Evolutionary conservation across 176 grass and related monocot species (phyloP), one percentile per base, ranked within the genome.

Genomic region (Dactylis glomerata): DNA sequence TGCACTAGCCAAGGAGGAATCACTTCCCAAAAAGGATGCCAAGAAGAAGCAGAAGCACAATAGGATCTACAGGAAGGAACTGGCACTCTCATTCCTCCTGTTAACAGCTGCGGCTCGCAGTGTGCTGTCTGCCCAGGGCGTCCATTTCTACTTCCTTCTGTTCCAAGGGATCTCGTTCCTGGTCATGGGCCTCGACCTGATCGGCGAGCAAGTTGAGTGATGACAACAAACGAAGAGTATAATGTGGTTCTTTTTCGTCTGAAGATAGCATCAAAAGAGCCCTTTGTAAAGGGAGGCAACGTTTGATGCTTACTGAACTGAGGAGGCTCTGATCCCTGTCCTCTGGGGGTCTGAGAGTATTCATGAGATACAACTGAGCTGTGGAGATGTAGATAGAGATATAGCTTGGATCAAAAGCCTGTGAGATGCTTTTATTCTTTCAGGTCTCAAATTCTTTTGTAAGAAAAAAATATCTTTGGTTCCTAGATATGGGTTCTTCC

Each of bases 101-200:
- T 44, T 95, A 36, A 90, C 85, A 26, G 93, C 93, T 38, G 93
- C 90, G 0, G 81, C 91, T 36, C 88, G 93, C 45, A 95, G 93
- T 38, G 73, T 95, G 70, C 79, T 92, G 31, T 92, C 93, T 40
- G 93, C 93, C 36, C 90, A 92, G 84, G 91, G 93, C 58, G 81
- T 95, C 67, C 93, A 95, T 34, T 95, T 95, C 81, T 95, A 92
- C 86, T 92, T 95, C 85, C 90, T 92, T 6, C 75, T 92, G 76
- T 95, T 95, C 69, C 93, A 95, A 81, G 93, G 93, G 24, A 61
- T 84, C 14, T 88, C 90, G 33, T 95, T 95, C 86, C 82, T 95
- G 57, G 86, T 95, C 19, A 91, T 95, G 47, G 91, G 93, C 36
- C 88, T 95, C 46, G 88, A 95, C 91, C 86, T 95, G 30, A 87